These are phyloP conservation scores for Aspergillus sclerotiicarbonarius DNA, from an alignment of 495 filamentous ascomycete species.

Conservation along the genomic window DNA sequence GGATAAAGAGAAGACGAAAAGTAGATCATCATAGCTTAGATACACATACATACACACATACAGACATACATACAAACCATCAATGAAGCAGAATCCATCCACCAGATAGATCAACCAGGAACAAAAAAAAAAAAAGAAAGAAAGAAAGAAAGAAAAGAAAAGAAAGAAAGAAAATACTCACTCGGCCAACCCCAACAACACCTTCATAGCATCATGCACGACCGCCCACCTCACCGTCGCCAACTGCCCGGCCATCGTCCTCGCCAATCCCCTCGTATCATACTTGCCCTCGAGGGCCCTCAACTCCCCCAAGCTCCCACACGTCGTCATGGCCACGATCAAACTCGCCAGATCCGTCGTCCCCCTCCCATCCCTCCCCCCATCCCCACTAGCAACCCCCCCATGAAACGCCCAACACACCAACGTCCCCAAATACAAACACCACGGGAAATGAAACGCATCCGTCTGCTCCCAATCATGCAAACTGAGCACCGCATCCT, in stretches of 20 bases:
- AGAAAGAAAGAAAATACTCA: not conserved
- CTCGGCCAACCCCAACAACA: constrained; percentile 30
- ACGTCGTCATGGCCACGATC: constrained; percentile 39
- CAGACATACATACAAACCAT: not conserved
- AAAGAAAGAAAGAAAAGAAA: not conserved
- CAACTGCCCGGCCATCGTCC: constrained; percentile 50
- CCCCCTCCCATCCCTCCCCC: constrained; percentile 4
- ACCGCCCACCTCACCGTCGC: constrained; percentile 56
- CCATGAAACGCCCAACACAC: constrained; percentile 53
- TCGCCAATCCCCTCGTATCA: constrained; percentile 34
- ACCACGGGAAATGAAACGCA: constrained; percentile 57
- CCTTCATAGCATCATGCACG: constrained; percentile 56
- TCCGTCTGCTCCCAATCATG: constrained; percentile 50
- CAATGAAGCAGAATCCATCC: too few relatives aligned
- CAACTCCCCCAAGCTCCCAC: constrained; percentile 26
- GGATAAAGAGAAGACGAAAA: constrained; percentile 16
- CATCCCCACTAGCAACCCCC: constrained; percentile 18
- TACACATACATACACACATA: not conserved
- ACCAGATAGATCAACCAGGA: not conserved
- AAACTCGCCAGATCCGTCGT: constrained; percentile 31
- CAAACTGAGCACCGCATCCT: constrained; percentile 44
- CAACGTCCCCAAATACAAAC: constrained; percentile 54
- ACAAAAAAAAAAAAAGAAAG: not conserved
- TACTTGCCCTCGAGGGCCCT: constrained; percentile 29
- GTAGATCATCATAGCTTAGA: too few relatives aligned